Conservation (phyloP, 225 moss, liverwort and hornwort genomes). For the Physcomitrium patens region DNA sequence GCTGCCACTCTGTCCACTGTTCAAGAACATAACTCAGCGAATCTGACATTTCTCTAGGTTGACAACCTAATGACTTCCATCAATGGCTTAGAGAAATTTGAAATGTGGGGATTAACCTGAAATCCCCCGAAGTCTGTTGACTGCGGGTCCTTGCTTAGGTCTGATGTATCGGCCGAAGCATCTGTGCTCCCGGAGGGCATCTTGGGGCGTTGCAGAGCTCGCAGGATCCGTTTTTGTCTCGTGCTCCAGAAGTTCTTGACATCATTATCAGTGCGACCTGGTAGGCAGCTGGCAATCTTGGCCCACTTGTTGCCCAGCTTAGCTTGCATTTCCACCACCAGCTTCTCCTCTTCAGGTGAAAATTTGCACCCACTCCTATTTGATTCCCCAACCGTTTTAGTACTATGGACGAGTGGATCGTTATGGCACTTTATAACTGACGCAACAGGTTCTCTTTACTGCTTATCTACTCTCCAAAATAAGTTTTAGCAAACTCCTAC, state of each 20-base stretch:
- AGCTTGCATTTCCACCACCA: slow-evolving; percentile 98
- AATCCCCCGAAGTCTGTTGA: slow-evolving; percentile 63
- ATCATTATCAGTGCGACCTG: slow-evolving; percentile 92
- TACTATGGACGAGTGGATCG: no score
- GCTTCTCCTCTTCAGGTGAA: slow-evolving; percentile 89
- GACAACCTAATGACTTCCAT: slow-evolving; percentile 1
- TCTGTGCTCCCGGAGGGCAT: slow-evolving; percentile 83
- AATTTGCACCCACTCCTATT: slow-evolving; percentile 95
- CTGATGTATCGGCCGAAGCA: slow-evolving; percentile 87
- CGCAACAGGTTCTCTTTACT: no score
- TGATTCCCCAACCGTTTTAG: not conserved
- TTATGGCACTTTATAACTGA: no score
- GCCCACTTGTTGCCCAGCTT: slow-evolving; percentile 99
- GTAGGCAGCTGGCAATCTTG: slow-evolving; percentile 93
- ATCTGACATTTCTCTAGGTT: not conserved
- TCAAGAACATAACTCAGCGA: no score
- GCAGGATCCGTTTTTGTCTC: slow-evolving; percentile 83
- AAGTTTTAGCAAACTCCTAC: no score
- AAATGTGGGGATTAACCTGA: slow-evolving; percentile 57
- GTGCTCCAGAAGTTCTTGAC: slow-evolving; percentile 99
- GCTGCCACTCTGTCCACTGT: not conserved
- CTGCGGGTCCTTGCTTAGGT: slow-evolving; percentile 80
- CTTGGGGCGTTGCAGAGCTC: slow-evolving; percentile 89
- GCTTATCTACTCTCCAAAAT: no score
- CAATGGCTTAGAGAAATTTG: not conserved